Evolutionary conservation across 73 alveolate species (phyloP).

Genomic region (Paramecium caudatum): DNA sequence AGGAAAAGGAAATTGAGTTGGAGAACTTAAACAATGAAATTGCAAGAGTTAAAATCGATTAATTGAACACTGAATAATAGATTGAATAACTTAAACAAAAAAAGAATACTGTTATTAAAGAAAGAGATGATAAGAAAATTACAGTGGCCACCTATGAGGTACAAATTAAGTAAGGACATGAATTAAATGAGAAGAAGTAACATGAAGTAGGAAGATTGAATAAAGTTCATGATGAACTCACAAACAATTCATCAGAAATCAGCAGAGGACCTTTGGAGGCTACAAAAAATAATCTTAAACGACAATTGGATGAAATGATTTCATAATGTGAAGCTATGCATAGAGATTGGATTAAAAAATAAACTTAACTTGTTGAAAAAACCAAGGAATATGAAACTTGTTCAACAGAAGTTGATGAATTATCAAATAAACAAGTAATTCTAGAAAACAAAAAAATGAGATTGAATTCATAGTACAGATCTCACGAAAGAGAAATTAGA

Average conservation of each 20-base stretch:
- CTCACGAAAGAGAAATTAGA: conserved; percentile 95
- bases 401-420: conserved; percentile 88
- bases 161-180: conserved; percentile 92
- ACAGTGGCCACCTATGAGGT: conserved; percentile 90
- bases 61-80: conserved; percentile 93
- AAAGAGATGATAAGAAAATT: conserved; percentile 93
- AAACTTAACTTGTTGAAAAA: conserved; percentile 92
- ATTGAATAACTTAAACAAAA: conserved; percentile 92
- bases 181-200: conserved; percentile 94
- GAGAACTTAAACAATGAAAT: conserved; percentile 97
- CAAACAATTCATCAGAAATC: conserved; percentile 90
- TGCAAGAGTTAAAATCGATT: conserved; percentile 97
- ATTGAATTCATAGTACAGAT: conserved; percentile 86
- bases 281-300: conserved; percentile 88
- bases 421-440: conserved; percentile 90
- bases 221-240: conserved; percentile 92
- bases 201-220: conserved; percentile 96
- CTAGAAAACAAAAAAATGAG: conserved; percentile 96
- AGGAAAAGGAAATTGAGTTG: conserved; percentile 93
- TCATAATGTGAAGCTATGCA: conserved; percentile 89
- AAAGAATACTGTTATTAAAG: conserved; percentile 91
- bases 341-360: conserved; percentile 96
- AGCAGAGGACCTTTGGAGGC: conserved; percentile 97
- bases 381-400: conserved; percentile 86
- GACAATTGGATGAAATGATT: conserved; percentile 86